A percentile compares a stretch with the other conserved stretches of the same genome.
These are phyloP conservation scores for Bipolaris sorokiniana DNA, from an alignment of 2,329 filamentous ascomycete species.

Conservation along the genomic window DNA sequence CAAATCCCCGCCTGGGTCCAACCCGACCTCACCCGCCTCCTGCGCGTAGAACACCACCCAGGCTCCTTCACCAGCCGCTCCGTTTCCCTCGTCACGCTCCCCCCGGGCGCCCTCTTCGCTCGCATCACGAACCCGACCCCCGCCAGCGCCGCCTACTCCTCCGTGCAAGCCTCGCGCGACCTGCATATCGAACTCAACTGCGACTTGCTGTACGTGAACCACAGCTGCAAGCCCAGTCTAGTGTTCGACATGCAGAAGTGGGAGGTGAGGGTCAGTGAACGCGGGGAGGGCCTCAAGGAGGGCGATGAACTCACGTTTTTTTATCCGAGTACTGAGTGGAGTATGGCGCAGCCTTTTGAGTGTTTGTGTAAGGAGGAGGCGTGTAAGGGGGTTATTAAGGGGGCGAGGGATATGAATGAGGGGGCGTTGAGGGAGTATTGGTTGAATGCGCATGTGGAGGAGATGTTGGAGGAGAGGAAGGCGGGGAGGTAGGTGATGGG, in stretches of 20 bases:
- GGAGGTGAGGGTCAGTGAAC: slow-evolving; percentile 62
- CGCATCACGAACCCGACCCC: slow-evolving; percentile 57
- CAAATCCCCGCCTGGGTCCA: slow-evolving; percentile 45
- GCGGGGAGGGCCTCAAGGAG: slow-evolving; percentile 36
- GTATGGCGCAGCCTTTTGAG: slow-evolving; percentile 73
- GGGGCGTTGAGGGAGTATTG: slow-evolving; percentile 63
- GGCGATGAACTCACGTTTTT: slow-evolving; percentile 65
- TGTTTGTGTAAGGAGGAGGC: slow-evolving; percentile 65
- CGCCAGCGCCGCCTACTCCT: slow-evolving; percentile 56
- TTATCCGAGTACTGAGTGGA: slow-evolving; percentile 77
- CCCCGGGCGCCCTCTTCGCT: slow-evolving; percentile 58
- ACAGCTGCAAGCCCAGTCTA: slow-evolving; percentile 60
- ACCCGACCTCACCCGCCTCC: slow-evolving; percentile 48
- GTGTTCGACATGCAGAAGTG: slow-evolving; percentile 59
- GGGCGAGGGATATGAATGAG: slow-evolving; percentile 65
- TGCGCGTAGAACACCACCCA: slow-evolving; percentile 47
- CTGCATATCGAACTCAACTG: slow-evolving; percentile 63
- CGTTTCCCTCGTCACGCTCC: slow-evolving; percentile 57
- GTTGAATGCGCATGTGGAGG: slow-evolving; percentile 42
- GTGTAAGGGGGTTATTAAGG: slow-evolving; percentile 68
- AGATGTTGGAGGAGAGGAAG: slow-evolving; percentile 36
- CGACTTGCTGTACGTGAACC: slow-evolving; percentile 64
- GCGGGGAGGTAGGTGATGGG: not conserved
- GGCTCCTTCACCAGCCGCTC: slow-evolving; percentile 53
- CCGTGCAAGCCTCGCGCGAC: slow-evolving; percentile 57